Evolutionary conservation across 805 yeast species (phyloP).

Genomic region (Komagataella kurtzmanii): DNA sequence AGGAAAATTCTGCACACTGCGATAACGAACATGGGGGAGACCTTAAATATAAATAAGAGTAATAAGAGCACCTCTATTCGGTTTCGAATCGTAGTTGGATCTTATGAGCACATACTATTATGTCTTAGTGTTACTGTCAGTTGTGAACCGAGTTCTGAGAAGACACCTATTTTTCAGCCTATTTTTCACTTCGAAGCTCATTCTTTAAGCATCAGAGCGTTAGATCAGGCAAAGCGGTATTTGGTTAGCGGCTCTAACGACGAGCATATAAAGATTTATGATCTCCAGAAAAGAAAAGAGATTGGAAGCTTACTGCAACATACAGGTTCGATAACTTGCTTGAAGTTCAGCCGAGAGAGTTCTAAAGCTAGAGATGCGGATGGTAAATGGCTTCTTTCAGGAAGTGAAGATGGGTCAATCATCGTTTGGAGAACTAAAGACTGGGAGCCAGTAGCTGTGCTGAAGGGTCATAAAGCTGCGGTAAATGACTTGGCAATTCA

Average conservation of each 20-base stretch:
- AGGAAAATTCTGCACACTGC: background rate
- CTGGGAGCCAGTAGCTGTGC: constrained; percentile 84
- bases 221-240: constrained; percentile 74
- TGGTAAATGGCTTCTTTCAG: constrained; percentile 87
- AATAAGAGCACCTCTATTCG: constrained; percentile 10
- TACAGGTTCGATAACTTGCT: constrained; percentile 72
- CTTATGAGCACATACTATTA: constrained; percentile 85
- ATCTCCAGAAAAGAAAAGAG: constrained; percentile 86
- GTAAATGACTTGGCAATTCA: constrained; percentile 82
- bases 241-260: constrained; percentile 92
- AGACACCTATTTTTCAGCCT: constrained; percentile 69
- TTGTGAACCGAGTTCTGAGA: constrained; percentile 10
- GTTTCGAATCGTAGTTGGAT: constrained; percentile 83
- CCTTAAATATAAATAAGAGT: no score
- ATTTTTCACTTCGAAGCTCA: constrained; percentile 95
- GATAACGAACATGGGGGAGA: background rate
- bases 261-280: constrained; percentile 90
- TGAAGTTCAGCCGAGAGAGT: constrained; percentile 53
- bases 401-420: constrained; percentile 82
- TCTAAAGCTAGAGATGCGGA: constrained; percentile 14
- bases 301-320: constrained; percentile 84
- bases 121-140: constrained; percentile 57
- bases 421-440: constrained; percentile 92
- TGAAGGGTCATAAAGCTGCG: constrained; percentile 82
- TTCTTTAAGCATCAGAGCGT: constrained; percentile 70